Conservation (phyloP, 2,329 filamentous ascomycete species). For the Colletotrichum lupini region DNA sequence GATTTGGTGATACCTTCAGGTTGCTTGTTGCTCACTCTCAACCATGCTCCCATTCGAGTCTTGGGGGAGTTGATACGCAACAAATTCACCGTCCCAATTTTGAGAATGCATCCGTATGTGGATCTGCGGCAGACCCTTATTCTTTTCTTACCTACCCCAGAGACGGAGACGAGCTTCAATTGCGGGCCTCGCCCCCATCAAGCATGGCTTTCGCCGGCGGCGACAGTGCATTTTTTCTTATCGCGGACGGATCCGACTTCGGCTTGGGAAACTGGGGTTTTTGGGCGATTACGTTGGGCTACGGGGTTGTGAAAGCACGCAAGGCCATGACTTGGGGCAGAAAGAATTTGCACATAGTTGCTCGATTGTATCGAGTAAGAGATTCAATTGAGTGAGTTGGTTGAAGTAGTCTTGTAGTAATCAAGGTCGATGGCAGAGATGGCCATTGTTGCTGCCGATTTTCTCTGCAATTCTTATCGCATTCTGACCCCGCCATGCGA, state of each 20-base stretch:
- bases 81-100: too few species aligned
- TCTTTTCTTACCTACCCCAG: background rate
- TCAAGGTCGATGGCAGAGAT: background rate
- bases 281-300: background rate
- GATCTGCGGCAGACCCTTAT: background rate
- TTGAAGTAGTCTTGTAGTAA: background rate
- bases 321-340: background rate
- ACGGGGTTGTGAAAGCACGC: slow-evolving; percentile 5
- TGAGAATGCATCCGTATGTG: background rate
- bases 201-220: slow-evolving; percentile 27
- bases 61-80: background rate
- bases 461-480: slow-evolving; percentile 21
- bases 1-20: background rate
- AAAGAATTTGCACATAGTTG: slow-evolving; percentile 6
- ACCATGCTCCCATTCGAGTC: background rate
- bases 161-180: slow-evolving; percentile 6
- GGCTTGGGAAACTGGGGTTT: slow-evolving; percentile 3
- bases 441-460: background rate
- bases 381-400: background rate
- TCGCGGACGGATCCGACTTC: slow-evolving; percentile 27
- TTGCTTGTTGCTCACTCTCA: too few species aligned
- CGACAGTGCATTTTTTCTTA: slow-evolving; percentile 18
- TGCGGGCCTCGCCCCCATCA: background rate
- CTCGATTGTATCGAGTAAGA: slow-evolving; percentile 19
- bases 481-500: slow-evolving; percentile 10